A percentile compares a stretch with the other conserved stretches of the same genome.
Evolutionary conservation across 371 early-diverging fungal species (phyloP).

Genomic region (Mucor lusitanicus): DNA sequence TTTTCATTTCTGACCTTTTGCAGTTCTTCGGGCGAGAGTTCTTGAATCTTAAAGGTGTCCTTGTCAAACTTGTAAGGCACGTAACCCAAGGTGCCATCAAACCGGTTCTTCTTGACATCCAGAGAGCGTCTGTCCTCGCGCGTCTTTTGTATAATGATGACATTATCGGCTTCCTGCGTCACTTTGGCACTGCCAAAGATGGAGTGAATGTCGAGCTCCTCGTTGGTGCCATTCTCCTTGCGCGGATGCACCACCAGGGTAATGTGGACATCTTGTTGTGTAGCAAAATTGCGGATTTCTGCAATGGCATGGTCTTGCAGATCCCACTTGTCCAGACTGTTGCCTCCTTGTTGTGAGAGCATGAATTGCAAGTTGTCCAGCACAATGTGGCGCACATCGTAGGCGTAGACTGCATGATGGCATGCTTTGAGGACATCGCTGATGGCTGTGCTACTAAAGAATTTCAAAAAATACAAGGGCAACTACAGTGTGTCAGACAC

Average conservation of each 20-base stretch:
- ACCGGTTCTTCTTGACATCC: constrained; percentile 76
- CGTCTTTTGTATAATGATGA: constrained; percentile 66
- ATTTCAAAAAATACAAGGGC: constrained; percentile 77
- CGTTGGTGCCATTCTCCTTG: constrained; percentile 52
- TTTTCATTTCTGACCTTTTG: not conserved
- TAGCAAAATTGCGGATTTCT: constrained; percentile 70
- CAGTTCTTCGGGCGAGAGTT: constrained; percentile 4
- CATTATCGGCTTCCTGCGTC: constrained; percentile 85
- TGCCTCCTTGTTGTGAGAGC: constrained; percentile 68
- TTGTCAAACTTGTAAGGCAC: constrained; percentile 48
- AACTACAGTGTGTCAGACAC: constrained; percentile 35
- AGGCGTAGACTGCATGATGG: constrained; percentile 70
- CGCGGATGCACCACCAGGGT: constrained; percentile 79
- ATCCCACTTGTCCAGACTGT: constrained; percentile 69
- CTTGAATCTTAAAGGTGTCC: constrained; percentile 30
- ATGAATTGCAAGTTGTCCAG: constrained; percentile 84
- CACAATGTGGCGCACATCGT: constrained; percentile 74
- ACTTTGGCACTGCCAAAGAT: constrained; percentile 82
- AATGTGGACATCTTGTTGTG: constrained; percentile 74
- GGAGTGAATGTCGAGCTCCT: constrained; percentile 67
- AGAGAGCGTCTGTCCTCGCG: constrained; percentile 41
- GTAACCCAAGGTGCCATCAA: constrained; percentile 72
- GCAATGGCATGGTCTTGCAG: constrained; percentile 72
- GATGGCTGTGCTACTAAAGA: constrained; percentile 75
- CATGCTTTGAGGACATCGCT: constrained; percentile 70